Percentiles rank a stretch among this genome's conserved stretches.
Evolutionary conservation across 768 basidiomycete genomes (phyloP).

Genomic region (Leucosporidium scottii): DNA sequence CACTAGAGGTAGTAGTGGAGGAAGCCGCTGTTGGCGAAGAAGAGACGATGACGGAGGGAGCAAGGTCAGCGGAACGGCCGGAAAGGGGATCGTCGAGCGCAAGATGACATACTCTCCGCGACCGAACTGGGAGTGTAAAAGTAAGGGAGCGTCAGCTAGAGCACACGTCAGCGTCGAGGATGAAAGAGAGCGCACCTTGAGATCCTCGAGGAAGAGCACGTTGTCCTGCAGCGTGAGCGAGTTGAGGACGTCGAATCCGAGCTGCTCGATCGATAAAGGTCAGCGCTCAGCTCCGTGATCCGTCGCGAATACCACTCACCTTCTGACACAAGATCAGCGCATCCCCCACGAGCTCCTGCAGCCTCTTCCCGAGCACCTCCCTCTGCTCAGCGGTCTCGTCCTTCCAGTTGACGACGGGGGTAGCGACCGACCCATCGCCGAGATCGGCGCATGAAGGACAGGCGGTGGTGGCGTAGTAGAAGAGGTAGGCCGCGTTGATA

Average conservation of each 20-base stretch:
- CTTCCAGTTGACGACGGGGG: constrained; percentile 32
- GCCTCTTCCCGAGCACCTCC: constrained; percentile 58
- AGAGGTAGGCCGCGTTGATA: constrained; percentile 90
- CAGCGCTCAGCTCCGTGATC: neutral
- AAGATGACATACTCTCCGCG: constrained; percentile 1
- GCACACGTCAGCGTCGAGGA: neutral
- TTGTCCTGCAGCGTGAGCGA: constrained; percentile 94
- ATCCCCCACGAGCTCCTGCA: constrained; percentile 68
- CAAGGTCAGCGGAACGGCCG: neutral
- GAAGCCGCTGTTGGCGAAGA: constrained; percentile 59
- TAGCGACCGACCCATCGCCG: constrained; percentile 16
- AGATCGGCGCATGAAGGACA: constrained; percentile 44
- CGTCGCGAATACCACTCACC: constrained; percentile 36
- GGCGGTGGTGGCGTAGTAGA: constrained; percentile 80
- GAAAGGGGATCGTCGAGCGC: neutral
- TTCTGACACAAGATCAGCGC: constrained; percentile 71
- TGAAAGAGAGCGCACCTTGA: constrained; percentile 39
- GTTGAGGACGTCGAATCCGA: constrained; percentile 94
- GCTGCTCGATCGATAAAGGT: constrained; percentile 41
- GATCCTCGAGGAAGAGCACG: constrained; percentile 65
- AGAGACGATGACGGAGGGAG: neutral
- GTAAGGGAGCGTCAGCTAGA: neutral
- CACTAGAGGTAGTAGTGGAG: constrained; percentile 54
- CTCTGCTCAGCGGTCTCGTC: constrained; percentile 57
- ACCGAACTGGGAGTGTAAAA: neutral